phyloP scores from a whole-genome alignment of 1,284 basidiomycete species.

The Papiliotrema laurentii region DNA sequence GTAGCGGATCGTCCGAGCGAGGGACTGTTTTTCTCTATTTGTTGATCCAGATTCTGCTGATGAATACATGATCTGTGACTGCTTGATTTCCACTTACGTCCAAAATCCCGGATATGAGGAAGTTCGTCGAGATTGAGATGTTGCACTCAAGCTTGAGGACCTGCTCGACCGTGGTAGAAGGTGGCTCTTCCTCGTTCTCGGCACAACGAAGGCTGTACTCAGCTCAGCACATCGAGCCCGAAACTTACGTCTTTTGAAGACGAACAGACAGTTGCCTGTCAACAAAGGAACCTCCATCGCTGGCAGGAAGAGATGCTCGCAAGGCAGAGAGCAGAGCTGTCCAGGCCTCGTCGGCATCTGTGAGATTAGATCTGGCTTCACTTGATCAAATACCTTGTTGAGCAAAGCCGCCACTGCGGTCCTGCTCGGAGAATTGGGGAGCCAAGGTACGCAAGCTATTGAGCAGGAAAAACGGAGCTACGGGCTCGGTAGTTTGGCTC shows the following conservation, averaged over 20 bases:
- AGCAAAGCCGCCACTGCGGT: conserved; percentile 61
- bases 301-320: conserved; percentile 57
- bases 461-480: conserved; percentile 72
- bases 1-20: conserved; percentile 72
- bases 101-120: conserved; percentile 79
- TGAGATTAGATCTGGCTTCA: background rate
- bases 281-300: conserved; percentile 55
- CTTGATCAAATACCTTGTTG: conserved; percentile 66
- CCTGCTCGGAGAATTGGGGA: conserved; percentile 86
- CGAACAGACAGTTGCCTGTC: conserved; percentile 80
- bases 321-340: conserved; percentile 75
- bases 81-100: conserved; percentile 56
- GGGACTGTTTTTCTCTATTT: conserved; percentile 80
- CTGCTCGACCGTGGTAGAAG: conserved; percentile 63
- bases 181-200: conserved; percentile 74
- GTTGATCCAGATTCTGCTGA: conserved; percentile 69
- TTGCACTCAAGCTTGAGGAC: conserved; percentile 91
- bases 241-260: conserved; percentile 71
- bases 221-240: background rate
- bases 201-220: conserved; percentile 62
- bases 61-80: background rate
- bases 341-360: conserved; percentile 96
- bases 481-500: conserved; percentile 68
- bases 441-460: conserved; percentile 68
- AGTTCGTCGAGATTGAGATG: conserved; percentile 80